Evolutionary conservation across 768 basidiomycete genomes (phyloP), one percentile per base, ranked within the genome.

Genomic region (Trametes cingulata): DNA sequence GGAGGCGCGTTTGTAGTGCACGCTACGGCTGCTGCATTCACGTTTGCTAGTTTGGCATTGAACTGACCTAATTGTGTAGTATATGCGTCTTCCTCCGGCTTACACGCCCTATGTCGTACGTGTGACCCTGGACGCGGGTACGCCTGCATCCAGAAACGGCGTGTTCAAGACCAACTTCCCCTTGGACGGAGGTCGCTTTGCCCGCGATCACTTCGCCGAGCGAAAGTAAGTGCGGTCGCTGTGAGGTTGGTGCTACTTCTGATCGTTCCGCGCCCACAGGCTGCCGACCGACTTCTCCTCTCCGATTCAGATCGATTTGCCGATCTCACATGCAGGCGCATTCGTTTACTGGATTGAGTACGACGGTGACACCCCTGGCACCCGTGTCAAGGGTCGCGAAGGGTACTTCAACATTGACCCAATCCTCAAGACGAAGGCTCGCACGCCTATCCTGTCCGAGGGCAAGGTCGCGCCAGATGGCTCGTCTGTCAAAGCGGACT

Each of bases 351-450:
- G 89, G 86, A 78, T 99, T 45, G 95, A 98, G 74, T 94, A 97
- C 70, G 93, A 93, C 60, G 82, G 82, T 7, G 80, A 81, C 43
- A 63, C 73, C 1, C 72, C 76, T 20, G 85, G 83, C 12, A 75
- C 84, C 52, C 86, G 95, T 58, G 73, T 90, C 59, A 87, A 86
- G 64, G 93, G 95, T 49, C 84, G 92, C 51, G 86, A 91, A 65
- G 95, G 95, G 7, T 98, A 93, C 77, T 98, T 99, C 76, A 96
- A 96, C 74, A 86, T 99, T 63, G 96, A 98, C 68, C 96, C 96
- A 22, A 78, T 93, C 58, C 85, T 99, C 62, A 85, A 81, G 55
- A 77, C 83, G 57, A 92, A 88, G 65, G 78, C 84, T 5, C 88
- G 96, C 37, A 79, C 87, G 1, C 78, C 83, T 39, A 89, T 98